These are phyloP conservation scores for Pseudogymnoascus pannorum DNA, from an alignment of 2,329 filamentous ascomycete genomes.

Conservation along the genomic window DNA sequence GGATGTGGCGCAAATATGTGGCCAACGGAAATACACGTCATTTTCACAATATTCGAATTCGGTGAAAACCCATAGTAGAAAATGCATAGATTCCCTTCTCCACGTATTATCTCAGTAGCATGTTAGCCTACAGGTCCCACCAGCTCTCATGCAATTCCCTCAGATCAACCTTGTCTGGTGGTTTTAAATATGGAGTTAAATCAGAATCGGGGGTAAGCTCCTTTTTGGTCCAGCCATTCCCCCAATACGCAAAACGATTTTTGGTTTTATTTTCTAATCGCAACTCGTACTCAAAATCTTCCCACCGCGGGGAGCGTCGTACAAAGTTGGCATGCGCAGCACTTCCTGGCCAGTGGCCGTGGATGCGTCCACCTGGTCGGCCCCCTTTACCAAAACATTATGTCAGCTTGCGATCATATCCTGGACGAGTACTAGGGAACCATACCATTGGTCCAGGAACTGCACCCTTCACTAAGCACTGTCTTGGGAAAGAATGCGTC, in stretches of 20 bases:
- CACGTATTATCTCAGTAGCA: not conserved
- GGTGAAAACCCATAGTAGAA: not conserved
- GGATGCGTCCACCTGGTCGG: slow-evolving; percentile 52
- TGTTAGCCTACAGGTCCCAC: slow-evolving; percentile 39
- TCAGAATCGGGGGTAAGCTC: slow-evolving; percentile 51
- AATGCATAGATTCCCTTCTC: not conserved
- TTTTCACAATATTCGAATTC: too few species aligned
- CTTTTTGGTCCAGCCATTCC: slow-evolving; percentile 57
- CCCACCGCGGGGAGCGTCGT: slow-evolving; percentile 48
- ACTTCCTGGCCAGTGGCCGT: slow-evolving; percentile 64
- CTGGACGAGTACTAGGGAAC: not conserved
- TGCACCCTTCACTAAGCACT: slow-evolving; percentile 55
- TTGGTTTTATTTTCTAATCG: slow-evolving; percentile 27
- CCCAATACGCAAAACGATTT: slow-evolving; percentile 54
- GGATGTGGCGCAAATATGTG: too few species aligned
- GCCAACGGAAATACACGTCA: too few species aligned
- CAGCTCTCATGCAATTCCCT: slow-evolving; percentile 60
- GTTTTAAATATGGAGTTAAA: slow-evolving; percentile 55
- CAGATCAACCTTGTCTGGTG: slow-evolving; percentile 50
- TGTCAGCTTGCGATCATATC: not conserved
- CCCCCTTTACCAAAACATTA: slow-evolving; percentile 28
- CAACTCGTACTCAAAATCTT: slow-evolving; percentile 50
- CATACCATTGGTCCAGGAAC: slow-evolving; percentile 62
- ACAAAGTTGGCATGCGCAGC: slow-evolving; percentile 54
- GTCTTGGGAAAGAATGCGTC: slow-evolving; percentile 49